Conservation (phyloP, 169 alveolate genomes). For the Plasmodium falciparum region DNA sequence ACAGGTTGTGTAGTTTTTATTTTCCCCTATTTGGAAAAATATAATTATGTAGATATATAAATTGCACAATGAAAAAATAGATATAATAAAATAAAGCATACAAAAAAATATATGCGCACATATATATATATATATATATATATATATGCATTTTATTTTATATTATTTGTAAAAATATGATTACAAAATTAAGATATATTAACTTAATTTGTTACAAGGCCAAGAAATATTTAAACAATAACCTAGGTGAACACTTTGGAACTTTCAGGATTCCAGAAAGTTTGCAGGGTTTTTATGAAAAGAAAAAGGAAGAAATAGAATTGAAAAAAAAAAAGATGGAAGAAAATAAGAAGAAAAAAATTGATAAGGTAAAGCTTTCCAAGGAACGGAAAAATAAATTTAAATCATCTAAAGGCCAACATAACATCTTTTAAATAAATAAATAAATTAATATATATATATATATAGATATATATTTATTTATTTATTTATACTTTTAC, state of each 20-base stretch:
- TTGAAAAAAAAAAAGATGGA: conserved; percentile 46
- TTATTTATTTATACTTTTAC: background rate
- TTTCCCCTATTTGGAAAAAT: too few relatives aligned
- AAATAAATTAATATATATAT: background rate
- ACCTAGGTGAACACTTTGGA: conserved; percentile 13
- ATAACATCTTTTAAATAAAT: conserved; percentile 47
- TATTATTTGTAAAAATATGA: background rate
- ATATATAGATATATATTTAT: background rate
- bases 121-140: too few relatives aligned
- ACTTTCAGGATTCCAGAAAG: conserved; percentile 61
- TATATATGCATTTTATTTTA: background rate
- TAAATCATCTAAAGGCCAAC: conserved; percentile 74
- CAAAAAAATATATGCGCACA: too few relatives aligned
- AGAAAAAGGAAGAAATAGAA: conserved; percentile 70
- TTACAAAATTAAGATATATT: background rate
- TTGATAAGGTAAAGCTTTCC: conserved; percentile 50
- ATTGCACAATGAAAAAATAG: too few relatives aligned
- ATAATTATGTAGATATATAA: too few relatives aligned
- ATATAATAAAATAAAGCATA: too few relatives aligned
- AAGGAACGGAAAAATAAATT: conserved; percentile 67
- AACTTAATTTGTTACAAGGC: background rate
- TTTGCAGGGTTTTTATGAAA: conserved; percentile 51
- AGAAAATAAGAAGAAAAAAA: conserved; percentile 56
- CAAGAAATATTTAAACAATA: background rate
- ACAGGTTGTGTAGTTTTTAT: too few relatives aligned